Conservation (phyloP, 1,284 basidiomycete species). For the Apiotrichum gracile region DNA sequence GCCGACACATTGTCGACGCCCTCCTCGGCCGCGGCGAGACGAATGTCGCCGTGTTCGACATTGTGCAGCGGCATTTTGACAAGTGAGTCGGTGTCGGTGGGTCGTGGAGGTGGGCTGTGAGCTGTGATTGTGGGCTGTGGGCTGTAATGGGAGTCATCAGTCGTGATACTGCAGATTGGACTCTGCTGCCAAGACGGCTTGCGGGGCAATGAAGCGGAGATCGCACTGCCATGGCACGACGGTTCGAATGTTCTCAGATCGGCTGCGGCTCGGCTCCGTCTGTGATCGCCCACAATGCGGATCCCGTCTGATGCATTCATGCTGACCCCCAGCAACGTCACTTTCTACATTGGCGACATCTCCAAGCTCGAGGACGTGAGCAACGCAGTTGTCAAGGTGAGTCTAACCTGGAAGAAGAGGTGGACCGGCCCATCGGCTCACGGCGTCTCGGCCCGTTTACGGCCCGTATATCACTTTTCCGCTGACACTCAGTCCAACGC, state of each 20-base stretch:
- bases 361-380: conserved; percentile 66
- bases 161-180: no score
- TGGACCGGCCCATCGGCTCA: background rate
- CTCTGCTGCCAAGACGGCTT: no score
- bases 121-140: no score
- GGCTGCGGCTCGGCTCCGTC: no score
- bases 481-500: conserved; percentile 59
- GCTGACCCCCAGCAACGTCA: conserved; percentile 64
- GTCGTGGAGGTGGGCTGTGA: no score
- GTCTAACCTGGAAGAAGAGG: conserved; percentile 23
- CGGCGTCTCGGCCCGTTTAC: background rate
- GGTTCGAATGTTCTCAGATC: no score
- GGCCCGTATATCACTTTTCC: no score
- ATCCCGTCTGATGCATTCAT: no score
- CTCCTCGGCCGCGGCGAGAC: conserved; percentile 69
- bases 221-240: no score
- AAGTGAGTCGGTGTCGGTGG: conserved; percentile 50
- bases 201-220: no score
- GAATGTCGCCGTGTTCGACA: conserved; percentile 74
- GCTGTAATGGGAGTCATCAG: no score
- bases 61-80: conserved; percentile 73
- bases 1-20: conserved; percentile 79
- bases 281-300: no score
- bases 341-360: conserved; percentile 81
- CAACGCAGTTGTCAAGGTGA: conserved; percentile 66